Percentiles rank a stretch among this genome's conserved stretches.
Conservation (phyloP, 1,284 basidiomycete genomes). For the Porodaedalea pini region DNA sequence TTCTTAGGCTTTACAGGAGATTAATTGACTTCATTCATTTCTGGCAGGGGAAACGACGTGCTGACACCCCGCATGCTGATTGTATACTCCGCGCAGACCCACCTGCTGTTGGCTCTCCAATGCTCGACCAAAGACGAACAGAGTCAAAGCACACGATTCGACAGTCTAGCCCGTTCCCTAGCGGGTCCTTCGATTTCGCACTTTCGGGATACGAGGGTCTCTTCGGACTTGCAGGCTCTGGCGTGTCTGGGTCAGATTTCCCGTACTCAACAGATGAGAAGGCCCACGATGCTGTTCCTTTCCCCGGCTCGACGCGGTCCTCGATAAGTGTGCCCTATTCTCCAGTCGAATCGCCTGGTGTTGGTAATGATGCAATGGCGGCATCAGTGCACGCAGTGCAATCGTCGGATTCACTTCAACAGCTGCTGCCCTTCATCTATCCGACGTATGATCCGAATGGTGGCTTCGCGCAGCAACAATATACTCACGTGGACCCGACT, state of each 20-base stretch:
- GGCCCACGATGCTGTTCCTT: constrained; percentile 8
- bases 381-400: constrained; percentile 50
- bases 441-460: constrained; percentile 24
- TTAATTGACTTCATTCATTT: not conserved
- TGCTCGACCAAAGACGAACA: constrained; percentile 25
- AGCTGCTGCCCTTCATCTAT: constrained; percentile 46
- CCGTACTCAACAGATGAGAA: constrained; percentile 16
- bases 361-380: constrained; percentile 45
- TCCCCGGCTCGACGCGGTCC: constrained; percentile 11
- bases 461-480: constrained; percentile 46
- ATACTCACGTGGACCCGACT: constrained; percentile 85
- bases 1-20: not conserved
- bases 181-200: constrained; percentile 74
- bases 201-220: constrained; percentile 63
- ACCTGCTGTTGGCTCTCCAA: constrained; percentile 46
- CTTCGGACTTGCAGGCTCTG: constrained; percentile 43
- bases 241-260: constrained; percentile 11
- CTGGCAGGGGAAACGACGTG: constrained; percentile 55
- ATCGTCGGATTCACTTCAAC: constrained; percentile 52
- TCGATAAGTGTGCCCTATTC: constrained; percentile 17
- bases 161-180: constrained; percentile 58
- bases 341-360: constrained; percentile 16
- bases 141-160: constrained; percentile 30
- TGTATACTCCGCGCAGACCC: constrained; percentile 75
- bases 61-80: constrained; percentile 70